Evolutionary conservation across 1,284 basidiomycete species (phyloP).

Genomic region (Trichosporon asahii): DNA sequence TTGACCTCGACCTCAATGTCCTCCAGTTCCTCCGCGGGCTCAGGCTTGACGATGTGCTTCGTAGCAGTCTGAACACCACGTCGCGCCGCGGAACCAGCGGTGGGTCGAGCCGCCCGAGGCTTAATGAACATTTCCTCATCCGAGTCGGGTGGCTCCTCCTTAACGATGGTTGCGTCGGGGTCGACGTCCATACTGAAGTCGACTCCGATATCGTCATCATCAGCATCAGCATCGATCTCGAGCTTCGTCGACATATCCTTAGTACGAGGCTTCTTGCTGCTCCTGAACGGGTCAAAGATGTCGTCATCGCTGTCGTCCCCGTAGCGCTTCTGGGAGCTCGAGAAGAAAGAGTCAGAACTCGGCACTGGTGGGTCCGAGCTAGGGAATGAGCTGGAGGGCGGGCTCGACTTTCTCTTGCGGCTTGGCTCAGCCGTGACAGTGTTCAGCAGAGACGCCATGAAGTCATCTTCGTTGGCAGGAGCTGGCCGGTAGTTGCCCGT

Average conservation of each 20-base stretch:
- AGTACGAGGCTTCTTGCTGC: constrained; percentile 45
- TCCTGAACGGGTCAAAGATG: constrained; percentile 33
- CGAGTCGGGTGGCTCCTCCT: constrained; percentile 52
- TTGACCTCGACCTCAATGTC: constrained; percentile 25
- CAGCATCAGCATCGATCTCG: constrained; percentile 26
- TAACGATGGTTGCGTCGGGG: constrained; percentile 37
- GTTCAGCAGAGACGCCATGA: constrained; percentile 72
- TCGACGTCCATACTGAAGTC: constrained; percentile 30
- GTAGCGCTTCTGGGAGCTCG: constrained; percentile 31
- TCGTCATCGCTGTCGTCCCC: constrained; percentile 52
- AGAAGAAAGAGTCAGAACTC: constrained; percentile 54
- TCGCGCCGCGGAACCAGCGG: constrained; percentile 19
- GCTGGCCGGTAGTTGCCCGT: constrained; percentile 71
- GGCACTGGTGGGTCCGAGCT: constrained; percentile 40
- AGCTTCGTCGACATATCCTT: constrained; percentile 41
- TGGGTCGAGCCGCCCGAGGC: constrained; percentile 25
- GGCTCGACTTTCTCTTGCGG: constrained; percentile 71
- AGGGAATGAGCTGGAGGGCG: constrained; percentile 45
- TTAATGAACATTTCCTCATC: constrained; percentile 37
- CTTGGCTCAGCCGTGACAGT: constrained; percentile 36
- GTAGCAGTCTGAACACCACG: constrained; percentile 23
- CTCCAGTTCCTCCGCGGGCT: constrained; percentile 17
- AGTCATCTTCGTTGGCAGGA: constrained; percentile 75
- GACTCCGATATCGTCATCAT: constrained; percentile 15
- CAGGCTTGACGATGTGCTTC: constrained; percentile 25